phyloP scores from a whole-genome alignment of 2,329 filamentous ascomycete species.

The Penicillium sp. region DNA sequence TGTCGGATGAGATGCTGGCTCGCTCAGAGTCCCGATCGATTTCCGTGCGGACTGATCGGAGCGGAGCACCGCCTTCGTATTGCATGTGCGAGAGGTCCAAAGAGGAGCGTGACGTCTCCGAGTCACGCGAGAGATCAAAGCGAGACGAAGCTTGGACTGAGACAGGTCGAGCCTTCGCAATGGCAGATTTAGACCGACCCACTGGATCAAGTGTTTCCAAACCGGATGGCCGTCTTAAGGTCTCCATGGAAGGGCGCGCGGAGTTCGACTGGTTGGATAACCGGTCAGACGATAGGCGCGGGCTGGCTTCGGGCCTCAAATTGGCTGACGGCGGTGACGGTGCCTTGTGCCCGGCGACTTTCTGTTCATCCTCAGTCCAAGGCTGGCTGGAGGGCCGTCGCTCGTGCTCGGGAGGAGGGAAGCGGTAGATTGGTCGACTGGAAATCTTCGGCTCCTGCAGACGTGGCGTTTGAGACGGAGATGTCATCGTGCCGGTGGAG shows the following conservation, averaged over 20 bases:
- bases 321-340: conserved; percentile 39
- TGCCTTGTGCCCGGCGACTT: conserved; percentile 16
- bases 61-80: conserved; percentile 39
- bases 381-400: conserved; percentile 54
- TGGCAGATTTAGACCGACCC: conserved; percentile 64
- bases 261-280: conserved; percentile 58
- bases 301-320: conserved; percentile 51
- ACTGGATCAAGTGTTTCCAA: conserved; percentile 63
- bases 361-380: conserved; percentile 38
- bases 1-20: conserved; percentile 72
- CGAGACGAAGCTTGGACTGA: conserved; percentile 84
- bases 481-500: conserved; percentile 81
- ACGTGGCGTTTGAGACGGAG: conserved; percentile 49
- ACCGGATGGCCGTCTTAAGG: conserved; percentile 61
- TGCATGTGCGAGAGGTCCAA: conserved; percentile 36
- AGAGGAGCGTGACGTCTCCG: conserved; percentile 60
- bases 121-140: conserved; percentile 78
- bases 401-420: conserved; percentile 48
- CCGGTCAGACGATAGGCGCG: conserved; percentile 51
- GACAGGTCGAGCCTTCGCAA: conserved; percentile 68
- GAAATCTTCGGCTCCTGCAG: conserved; percentile 31
- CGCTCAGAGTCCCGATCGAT: conserved; percentile 38
- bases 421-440: conserved; percentile 55
- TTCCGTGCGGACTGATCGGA: conserved; percentile 40
- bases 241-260: conserved; percentile 71